Conservation (phyloP, 164 flowering plant species). For the Aristolochia californica region DNA sequence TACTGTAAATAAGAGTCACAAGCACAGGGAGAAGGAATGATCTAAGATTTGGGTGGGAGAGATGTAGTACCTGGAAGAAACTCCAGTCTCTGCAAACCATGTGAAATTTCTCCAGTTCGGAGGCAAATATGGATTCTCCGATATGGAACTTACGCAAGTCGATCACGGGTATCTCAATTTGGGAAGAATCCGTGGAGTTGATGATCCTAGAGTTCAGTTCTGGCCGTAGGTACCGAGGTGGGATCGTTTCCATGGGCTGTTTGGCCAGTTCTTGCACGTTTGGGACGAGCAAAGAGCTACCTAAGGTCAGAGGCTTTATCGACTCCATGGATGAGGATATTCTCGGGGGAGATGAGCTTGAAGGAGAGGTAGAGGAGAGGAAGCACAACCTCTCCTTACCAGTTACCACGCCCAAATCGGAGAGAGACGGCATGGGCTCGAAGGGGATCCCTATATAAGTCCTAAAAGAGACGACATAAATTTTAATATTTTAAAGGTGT, state of each 20-base stretch:
- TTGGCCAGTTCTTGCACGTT: constrained; percentile 42
- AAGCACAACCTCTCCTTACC: too few species aligned
- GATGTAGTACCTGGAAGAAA: constrained; percentile 28
- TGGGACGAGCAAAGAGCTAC: constrained; percentile 35
- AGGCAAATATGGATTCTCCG: constrained; percentile 4
- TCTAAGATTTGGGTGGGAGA: too few species aligned
- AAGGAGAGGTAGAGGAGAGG: too few species aligned
- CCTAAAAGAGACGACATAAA: too few species aligned
- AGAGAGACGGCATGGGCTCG: too few species aligned
- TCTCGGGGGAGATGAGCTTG: too few species aligned
- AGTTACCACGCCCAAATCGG: too few species aligned
- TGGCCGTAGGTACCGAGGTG: constrained; percentile 25
- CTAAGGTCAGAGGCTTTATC: constrained; percentile 10
- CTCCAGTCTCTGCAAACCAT: constrained; percentile 35
- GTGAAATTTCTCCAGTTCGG: constrained; percentile 31
- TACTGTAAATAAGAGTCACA: too few species aligned
- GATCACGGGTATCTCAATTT: constrained; percentile 21
- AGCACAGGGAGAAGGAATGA: too few species aligned
- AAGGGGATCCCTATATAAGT: too few species aligned
- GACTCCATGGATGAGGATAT: too few species aligned
- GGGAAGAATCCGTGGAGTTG: not conserved
- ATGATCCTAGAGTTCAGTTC: constrained; percentile 12
- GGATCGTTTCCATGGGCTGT: constrained; percentile 16
- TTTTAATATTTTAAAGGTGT: too few species aligned
- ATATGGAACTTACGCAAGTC: constrained; percentile 18